Evolutionary conservation across 2,329 filamentous ascomycete genomes (phyloP).

Genomic region (Calonectria fujianensis): DNA sequence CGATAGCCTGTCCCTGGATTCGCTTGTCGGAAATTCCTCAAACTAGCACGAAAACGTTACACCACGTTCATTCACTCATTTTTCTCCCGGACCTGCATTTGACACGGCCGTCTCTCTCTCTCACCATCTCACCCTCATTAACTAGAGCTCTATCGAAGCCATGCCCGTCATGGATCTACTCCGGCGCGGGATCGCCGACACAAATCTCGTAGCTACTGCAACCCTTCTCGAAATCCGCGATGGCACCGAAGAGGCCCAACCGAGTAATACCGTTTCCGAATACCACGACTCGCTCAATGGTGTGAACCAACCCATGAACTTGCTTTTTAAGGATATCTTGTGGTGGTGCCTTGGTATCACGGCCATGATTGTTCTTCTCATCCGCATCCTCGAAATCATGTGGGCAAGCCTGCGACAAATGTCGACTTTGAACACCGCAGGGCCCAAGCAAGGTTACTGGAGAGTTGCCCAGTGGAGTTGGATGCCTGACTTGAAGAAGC

Average conservation of each 20-base stretch:
- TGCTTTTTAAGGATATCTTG: constrained; percentile 73
- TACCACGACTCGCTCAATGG: constrained; percentile 75
- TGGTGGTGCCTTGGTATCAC: constrained; percentile 78
- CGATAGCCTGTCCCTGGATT: constrained; percentile 34
- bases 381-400: constrained; percentile 72
- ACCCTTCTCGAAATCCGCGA: constrained; percentile 56
- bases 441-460: constrained; percentile 76
- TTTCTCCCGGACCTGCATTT: constrained; percentile 3
- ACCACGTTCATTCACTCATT: constrained; percentile 40
- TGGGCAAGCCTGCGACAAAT: constrained; percentile 76
- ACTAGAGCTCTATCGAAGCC: constrained; percentile 27
- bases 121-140: constrained; percentile 33
- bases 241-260: constrained; percentile 55
- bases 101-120: background rate
- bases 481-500: constrained; percentile 78
- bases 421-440: constrained; percentile 73
- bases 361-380: constrained; percentile 70
- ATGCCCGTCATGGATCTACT: constrained; percentile 58
- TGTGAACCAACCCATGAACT: constrained; percentile 75
- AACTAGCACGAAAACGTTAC: constrained; percentile 36
- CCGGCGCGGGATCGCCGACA: constrained; percentile 57
- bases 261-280: constrained; percentile 71
- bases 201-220: constrained; percentile 56
- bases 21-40: constrained; percentile 37
- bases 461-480: constrained; percentile 73